Base-by-base conservation (phyloP, 495 filamentous ascomycete genomes). In the Lasiosphaeria miniovina region DNA sequence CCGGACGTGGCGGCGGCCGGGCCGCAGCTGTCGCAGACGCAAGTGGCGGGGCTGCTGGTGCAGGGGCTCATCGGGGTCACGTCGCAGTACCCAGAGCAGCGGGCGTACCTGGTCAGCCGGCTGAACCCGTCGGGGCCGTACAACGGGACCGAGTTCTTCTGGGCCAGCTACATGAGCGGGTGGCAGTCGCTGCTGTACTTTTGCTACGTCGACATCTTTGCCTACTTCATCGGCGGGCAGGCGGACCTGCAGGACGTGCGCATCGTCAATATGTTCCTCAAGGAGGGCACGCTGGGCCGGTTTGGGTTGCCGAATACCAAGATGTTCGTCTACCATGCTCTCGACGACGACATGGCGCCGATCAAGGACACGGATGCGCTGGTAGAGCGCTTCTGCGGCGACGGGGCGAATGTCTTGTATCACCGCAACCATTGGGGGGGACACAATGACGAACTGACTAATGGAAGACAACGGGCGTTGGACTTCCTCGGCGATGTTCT, bases 261-360 rank as follows among this genome's bases (percentile, higher is more conserved):
- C 5, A 54, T 71, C 48, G 36, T 53, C 14, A 59, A 59, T 36
- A 55, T 76, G n/a, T 66, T 60, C 17, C 55, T 75, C 10, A 49
- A 53, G 4, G 71, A 80, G 51, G 66, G 69, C 35, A 60, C 65
- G 2, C 71, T 77, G 67, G 80, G 80, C 6, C 60, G 65, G 10
- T 73, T 77, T 53, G 78, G 77, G 0, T 54, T 70, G 3, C 82
- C 81, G 0, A 62, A 64, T 12, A 75, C 77, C 60, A 77, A 75
- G 1, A 15, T 81, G 12, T 82, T 77, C 60, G 36, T 77, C 4
- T 84, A 85, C 68, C 82, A 84, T 58, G 77, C 80, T 11, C 66
- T 80, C 36, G 51, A 68, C 0, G 81, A 84, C 60, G 74, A 83
- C 64, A 69, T 80, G 53, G 75, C 68, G n/a, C 58, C 69, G 0